These are phyloP conservation scores for Vitis rupestris DNA, from an alignment of 164 flowering plant genomes.

Conservation along the genomic window DNA sequence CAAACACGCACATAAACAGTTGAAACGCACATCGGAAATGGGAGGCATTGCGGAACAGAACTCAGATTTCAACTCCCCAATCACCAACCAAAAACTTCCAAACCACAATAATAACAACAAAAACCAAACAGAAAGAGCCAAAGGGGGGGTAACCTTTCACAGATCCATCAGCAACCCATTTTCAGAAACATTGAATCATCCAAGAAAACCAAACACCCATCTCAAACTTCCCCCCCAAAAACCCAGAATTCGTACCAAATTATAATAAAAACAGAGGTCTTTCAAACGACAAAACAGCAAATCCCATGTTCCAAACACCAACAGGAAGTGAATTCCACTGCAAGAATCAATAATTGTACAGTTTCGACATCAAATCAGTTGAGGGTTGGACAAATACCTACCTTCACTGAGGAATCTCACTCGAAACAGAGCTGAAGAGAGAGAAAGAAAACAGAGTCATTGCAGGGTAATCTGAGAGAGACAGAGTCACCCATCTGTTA, in stretches of 20 bases:
- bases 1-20: neutral
- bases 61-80: neutral
- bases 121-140: neutral
- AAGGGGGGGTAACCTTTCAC: neutral
- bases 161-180: constrained; percentile 11
- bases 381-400: too few species aligned
- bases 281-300: neutral
- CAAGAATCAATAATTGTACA: too few species aligned
- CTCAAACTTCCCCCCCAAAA: neutral
- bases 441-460: too few species aligned
- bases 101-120: neutral
- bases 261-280: too few species aligned
- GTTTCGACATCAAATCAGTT: too few species aligned
- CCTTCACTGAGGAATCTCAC: too few species aligned
- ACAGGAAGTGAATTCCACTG: too few species aligned
- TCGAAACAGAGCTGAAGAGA: too few species aligned
- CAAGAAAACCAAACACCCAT: neutral
- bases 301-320: neutral
- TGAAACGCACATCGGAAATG: neutral
- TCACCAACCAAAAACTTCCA: neutral
- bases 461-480: too few species aligned
- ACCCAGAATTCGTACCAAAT: too few species aligned
- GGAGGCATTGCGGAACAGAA: neutral
- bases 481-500: too few species aligned
- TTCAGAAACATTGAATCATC: neutral